These are phyloP conservation scores for Venturia asperata DNA, from an alignment of 2,329 filamentous ascomycete genomes.

Conservation along the genomic window DNA sequence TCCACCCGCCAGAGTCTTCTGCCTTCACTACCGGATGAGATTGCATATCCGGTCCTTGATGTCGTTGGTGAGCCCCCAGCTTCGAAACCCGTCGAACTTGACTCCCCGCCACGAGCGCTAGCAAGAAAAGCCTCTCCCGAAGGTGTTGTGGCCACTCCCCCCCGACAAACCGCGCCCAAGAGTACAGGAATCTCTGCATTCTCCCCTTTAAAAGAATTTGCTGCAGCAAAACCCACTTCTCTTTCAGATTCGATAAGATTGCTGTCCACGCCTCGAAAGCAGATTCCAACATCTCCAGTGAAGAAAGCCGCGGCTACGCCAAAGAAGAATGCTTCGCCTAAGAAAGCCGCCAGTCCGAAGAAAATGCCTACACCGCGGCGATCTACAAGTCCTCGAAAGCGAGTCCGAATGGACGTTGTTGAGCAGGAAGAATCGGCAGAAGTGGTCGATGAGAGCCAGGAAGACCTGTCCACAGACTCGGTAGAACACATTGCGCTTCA, in stretches of 20 bases:
- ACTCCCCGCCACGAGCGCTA: neutral
- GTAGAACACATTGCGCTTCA: constrained; percentile 71
- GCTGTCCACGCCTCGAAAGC: constrained; percentile 43
- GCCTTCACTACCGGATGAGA: neutral
- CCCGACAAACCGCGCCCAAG: constrained; percentile 2
- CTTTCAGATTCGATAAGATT: constrained; percentile 41
- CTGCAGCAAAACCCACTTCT: constrained; percentile 19
- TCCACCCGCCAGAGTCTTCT: constrained; percentile 17
- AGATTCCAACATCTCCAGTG: constrained; percentile 37
- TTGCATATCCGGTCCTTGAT: neutral
- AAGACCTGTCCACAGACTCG: constrained; percentile 43
- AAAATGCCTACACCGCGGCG: constrained; percentile 32
- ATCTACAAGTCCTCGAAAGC: constrained; percentile 17
- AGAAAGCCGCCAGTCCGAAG: constrained; percentile 31
- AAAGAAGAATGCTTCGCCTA: constrained; percentile 30
- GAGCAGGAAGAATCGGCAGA: constrained; percentile 27
- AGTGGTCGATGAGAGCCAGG: constrained; percentile 25
- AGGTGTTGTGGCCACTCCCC: constrained; percentile 9
- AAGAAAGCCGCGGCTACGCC: constrained; percentile 31
- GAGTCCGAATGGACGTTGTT: constrained; percentile 3
- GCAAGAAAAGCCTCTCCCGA: neutral
- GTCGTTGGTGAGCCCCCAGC: neutral
- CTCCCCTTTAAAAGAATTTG: constrained; percentile 15
- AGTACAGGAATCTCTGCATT: neutral
- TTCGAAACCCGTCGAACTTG: neutral